phyloP scores from a whole-genome alignment of 371 early-diverging fungal species.

The Mortierella sp. region DNA sequence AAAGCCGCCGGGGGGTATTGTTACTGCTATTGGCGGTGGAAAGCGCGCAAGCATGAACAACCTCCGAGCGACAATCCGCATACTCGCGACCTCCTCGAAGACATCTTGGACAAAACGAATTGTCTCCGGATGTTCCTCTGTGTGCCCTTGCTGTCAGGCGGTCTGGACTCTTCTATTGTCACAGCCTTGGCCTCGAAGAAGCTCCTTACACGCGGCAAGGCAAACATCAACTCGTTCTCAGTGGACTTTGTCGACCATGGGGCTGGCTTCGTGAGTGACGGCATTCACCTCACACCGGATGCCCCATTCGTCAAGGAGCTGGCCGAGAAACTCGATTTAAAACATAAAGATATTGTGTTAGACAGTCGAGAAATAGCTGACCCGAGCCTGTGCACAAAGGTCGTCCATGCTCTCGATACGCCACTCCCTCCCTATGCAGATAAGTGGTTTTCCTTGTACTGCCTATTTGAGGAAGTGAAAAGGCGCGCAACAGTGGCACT shows the following conservation, averaged over 20 bases:
- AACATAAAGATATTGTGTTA: not conserved
- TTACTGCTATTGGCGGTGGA: not conserved
- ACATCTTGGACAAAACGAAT: not conserved
- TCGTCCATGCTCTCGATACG: not conserved
- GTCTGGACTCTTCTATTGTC: no score
- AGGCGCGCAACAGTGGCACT: no score
- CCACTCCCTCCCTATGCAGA: constrained; percentile 10
- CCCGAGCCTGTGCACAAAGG: not conserved
- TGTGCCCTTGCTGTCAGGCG: no score
- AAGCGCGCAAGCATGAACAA: constrained; percentile 1
- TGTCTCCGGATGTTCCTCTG: not conserved
- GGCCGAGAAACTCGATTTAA: not conserved
- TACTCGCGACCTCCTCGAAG: not conserved
- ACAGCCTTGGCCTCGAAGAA: no score
- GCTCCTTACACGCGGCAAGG: no score
- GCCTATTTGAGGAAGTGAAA: no score
- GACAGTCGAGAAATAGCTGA: not conserved
- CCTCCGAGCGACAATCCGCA: not conserved
- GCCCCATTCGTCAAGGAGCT: constrained; percentile 5
- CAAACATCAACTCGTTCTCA: no score
- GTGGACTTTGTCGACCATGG: no score
- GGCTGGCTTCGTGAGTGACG: constrained; percentile 1
- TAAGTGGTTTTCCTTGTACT: no score
- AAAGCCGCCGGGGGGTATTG: not conserved
- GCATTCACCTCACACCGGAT: not conserved